A percentile compares a stretch with the other conserved stretches of the same genome.
These are phyloP conservation scores for Nosema muscidifuracis DNA, from an alignment of 371 early-diverging fungal genomes.

Conservation along the genomic window DNA sequence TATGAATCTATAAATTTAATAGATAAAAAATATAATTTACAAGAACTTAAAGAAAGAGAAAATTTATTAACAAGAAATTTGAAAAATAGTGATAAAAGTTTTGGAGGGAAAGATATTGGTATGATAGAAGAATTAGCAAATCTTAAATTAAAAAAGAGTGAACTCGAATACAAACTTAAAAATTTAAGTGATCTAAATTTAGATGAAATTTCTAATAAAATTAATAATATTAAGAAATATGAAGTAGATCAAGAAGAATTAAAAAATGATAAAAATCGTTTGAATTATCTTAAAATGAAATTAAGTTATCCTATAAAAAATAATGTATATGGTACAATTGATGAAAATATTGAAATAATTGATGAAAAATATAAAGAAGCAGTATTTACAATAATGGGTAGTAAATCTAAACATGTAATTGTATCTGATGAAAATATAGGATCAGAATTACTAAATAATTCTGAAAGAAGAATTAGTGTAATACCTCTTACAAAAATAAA, in stretches of 20 bases:
- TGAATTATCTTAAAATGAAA: constrained; percentile 31
- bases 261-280: constrained; percentile 7
- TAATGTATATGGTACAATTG: constrained; percentile 63
- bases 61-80: constrained; percentile 31
- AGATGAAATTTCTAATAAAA: constrained; percentile 12
- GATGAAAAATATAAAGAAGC: constrained; percentile 64
- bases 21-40: constrained; percentile 56
- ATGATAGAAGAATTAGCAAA: constrained; percentile 33
- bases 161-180: constrained; percentile 25
- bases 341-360: constrained; percentile 56
- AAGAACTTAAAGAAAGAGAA: constrained; percentile 62
- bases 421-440: constrained; percentile 81
- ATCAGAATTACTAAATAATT: constrained; percentile 71
- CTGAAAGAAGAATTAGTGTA: constrained; percentile 76
- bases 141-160: constrained; percentile 23
- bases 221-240: constrained; percentile 19
- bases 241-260: constrained; percentile 25
- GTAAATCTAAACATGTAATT: constrained; percentile 65
- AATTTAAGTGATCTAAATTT: neutral
- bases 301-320: constrained; percentile 62
- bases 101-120: constrained; percentile 16
- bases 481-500: constrained; percentile 92
- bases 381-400: constrained; percentile 56
- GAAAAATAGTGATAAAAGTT: constrained; percentile 32
- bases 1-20: constrained; percentile 14